Conservation (phyloP, 352 stramenopile genomes). For the Phytopythium chamaehyphon region DNA sequence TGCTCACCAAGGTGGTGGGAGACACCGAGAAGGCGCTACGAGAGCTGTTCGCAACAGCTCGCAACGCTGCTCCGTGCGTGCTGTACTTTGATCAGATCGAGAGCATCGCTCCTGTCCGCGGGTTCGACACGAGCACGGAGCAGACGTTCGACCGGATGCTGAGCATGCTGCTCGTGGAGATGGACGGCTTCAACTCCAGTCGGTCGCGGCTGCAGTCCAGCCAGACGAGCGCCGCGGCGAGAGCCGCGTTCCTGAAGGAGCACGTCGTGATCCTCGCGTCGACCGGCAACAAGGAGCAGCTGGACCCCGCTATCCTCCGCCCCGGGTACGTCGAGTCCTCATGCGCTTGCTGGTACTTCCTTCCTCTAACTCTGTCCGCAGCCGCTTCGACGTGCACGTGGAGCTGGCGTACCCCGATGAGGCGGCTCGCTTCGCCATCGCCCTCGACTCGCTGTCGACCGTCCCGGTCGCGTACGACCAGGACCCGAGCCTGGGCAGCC, state of each 20-base stretch:
- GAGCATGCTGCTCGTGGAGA: conserved; percentile 88
- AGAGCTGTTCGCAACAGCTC: conserved; percentile 84
- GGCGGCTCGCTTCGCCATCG: conserved; percentile 42
- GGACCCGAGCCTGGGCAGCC: conserved; percentile 21
- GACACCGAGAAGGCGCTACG: conserved; percentile 86
- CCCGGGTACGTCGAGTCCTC: conserved; percentile 47
- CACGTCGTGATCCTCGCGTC: conserved; percentile 85
- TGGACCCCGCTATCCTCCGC: conserved; percentile 86
- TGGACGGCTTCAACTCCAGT: conserved; percentile 83
- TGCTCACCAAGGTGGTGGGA: conserved; percentile 89
- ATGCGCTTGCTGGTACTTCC: conserved; percentile 1
- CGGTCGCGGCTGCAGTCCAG: conserved; percentile 27
- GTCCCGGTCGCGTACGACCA: conserved; percentile 55
- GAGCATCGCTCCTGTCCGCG: conserved; percentile 78
- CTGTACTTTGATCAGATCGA: conserved; percentile 94
- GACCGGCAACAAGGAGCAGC: conserved; percentile 58
- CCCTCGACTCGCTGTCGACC: conserved; percentile 37
- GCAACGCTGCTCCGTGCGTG: conserved; percentile 84
- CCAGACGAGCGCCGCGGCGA: conserved; percentile 31
- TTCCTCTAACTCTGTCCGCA: conserved; percentile 14
- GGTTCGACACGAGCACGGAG: conserved; percentile 90
- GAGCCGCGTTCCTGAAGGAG: conserved; percentile 65
- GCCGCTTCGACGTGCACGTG: conserved; percentile 82
- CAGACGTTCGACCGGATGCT: conserved; percentile 91
- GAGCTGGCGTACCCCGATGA: conserved; percentile 55